Percentiles rank a stretch among this genome's conserved stretches.
Evolutionary conservation across 768 basidiomycete genomes (phyloP).

Genomic region (Hydnomerulius pinastri): DNA sequence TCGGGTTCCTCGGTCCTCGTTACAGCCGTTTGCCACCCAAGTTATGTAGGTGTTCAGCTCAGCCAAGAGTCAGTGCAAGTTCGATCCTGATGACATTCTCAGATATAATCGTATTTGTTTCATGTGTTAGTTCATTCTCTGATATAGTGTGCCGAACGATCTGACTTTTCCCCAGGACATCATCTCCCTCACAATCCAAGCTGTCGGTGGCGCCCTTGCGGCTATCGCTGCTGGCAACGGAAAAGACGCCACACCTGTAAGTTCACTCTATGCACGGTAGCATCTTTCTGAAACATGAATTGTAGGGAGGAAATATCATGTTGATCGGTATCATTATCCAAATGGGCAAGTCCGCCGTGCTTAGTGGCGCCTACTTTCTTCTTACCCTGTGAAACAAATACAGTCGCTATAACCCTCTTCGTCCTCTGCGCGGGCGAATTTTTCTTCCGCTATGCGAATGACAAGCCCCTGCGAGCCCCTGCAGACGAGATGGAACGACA

Average conservation of each 20-base stretch:
- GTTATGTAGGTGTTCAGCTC: slow-evolving; percentile 28
- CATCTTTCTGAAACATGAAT: too few species aligned
- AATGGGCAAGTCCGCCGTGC: slow-evolving; percentile 38
- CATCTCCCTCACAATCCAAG: slow-evolving; percentile 40
- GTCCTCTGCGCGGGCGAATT: slow-evolving; percentile 46
- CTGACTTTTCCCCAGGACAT: slow-evolving; percentile 31
- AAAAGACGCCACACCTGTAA: slow-evolving; percentile 20
- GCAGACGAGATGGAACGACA: slow-evolving; percentile 5
- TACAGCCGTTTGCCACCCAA: slow-evolving; percentile 50
- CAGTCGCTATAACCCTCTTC: slow-evolving; percentile 46
- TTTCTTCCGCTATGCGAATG: slow-evolving; percentile 32
- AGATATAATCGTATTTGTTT: slow-evolving; percentile 14
- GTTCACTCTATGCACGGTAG: too few species aligned
- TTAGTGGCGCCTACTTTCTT: slow-evolving; percentile 38
- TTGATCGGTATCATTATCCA: slow-evolving; percentile 65
- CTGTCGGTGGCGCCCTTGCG: slow-evolving; percentile 46
- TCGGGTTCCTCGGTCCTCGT: slow-evolving; percentile 41
- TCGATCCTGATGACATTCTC: not conserved
- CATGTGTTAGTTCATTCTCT: slow-evolving; percentile 4
- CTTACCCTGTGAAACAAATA: too few species aligned
- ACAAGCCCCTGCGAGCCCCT: slow-evolving; percentile 28
- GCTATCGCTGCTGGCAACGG: slow-evolving; percentile 33
- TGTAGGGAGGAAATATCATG: slow-evolving; percentile 60
- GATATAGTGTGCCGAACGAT: not conserved
- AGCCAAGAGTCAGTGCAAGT: too few species aligned